Base-by-base conservation (phyloP, 169 alveolate species). In the Cryptosporidium xiaoi region DNA sequence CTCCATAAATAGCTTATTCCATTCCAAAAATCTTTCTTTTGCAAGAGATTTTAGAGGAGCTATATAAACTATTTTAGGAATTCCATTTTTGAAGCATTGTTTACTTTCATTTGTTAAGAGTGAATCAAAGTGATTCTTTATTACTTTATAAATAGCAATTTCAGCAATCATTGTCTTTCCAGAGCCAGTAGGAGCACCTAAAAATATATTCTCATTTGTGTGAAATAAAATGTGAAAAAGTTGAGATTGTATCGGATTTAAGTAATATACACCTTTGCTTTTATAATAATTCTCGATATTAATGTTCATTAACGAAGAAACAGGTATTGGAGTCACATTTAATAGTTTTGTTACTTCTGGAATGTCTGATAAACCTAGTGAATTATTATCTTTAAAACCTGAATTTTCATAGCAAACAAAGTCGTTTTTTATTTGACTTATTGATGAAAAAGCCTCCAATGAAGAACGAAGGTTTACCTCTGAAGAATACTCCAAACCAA, bases 171-270 rank as follows among this genome's bases (percentile, higher is more conserved):
- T 96, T 16, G 99, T 98, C 92, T 98, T 98, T 31, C 99, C 99
- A 15, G 94, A 83, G 33, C 99, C 99, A n/a, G 99, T 99, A 0
- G 99, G 99, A n/a, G 99, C 99, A 18, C 99, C 99, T 24, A 98
- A 94, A 51, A 99, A 94, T 31, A 97, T 93, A 90, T 98, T 99
- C 91, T 96, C 97, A 84, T 98, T 99, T 8, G 98, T 95, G 91
- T 96, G 95, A 92, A 93, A 97, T 15, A 96, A 92, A n/a, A 97
- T 90, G 89, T 96, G 98, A 93, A 97, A 97, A n/a, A 98, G 95
- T 89, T 97, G 97, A 34, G 99, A 96, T 90, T 98, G 98, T 34
- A 97, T 92, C 2, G 99, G 99, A 83, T 98, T 98, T 90, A 98
- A 96, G 89, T 93, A 96, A 66, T 92, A 92, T 85, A 96, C 93